phyloP scores from a whole-genome alignment of 495 filamentous ascomycete species.

The Annulohypoxylon nitens region DNA sequence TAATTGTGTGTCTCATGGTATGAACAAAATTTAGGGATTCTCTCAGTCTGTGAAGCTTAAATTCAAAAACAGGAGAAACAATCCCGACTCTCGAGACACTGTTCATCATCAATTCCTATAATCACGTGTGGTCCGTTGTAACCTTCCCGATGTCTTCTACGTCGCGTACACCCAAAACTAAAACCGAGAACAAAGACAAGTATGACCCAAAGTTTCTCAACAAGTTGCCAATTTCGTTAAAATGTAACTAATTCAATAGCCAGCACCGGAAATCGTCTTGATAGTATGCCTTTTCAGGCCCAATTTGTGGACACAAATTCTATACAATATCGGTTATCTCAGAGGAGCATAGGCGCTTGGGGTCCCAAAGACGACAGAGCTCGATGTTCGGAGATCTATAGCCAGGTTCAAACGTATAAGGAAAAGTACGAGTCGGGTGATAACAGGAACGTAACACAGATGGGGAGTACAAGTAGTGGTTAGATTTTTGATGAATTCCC shows the following conservation, averaged over 20 bases:
- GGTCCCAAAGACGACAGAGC: neutral
- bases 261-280: neutral
- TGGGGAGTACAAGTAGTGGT: neutral
- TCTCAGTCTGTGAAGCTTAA: neutral
- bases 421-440: neutral
- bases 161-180: neutral
- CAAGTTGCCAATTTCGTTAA: neutral
- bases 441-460: neutral
- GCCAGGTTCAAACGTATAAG: neutral
- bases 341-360: conserved; percentile 2
- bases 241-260: neutral
- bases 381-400: neutral
- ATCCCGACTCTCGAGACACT: neutral
- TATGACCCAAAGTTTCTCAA: neutral
- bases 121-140: neutral
- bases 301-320: neutral
- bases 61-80: neutral
- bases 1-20: neutral
- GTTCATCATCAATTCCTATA: neutral
- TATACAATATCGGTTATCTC: neutral
- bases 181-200: neutral
- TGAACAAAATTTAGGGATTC: neutral
- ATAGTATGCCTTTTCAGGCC: neutral
- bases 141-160: neutral
- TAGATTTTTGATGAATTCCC: neutral